Base-by-base conservation (phyloP, 345 rosid genomes). In the Populus tremula region DNA sequence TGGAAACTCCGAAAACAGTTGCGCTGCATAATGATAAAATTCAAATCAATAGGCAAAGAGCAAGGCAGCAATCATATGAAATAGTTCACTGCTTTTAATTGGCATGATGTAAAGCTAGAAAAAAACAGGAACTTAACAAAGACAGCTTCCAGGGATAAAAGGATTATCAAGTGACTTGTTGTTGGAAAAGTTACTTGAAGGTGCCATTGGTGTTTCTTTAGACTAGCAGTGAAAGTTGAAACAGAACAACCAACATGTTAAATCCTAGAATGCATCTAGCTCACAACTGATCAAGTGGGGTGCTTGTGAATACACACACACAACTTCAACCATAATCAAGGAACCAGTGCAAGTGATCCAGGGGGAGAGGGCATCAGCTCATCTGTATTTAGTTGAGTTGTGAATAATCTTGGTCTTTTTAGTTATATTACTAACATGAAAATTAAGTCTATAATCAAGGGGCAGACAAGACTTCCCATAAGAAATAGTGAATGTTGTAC, bases 1-100 rank as follows among this genome's bases (percentile, higher is more conserved):
- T 82, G n/a, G 85, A 82, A 74, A 82, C 85, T 75, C 85, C 85
- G 71, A 82, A 82, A 27, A 82, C 85, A 14, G 85, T 82, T 29
- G 85, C 20, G 38, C 85, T 82, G 56, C 85, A 82, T 38, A 8
- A 79, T 75, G 56, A 75, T 23, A 69, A 25, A 21, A 13, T 17
- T 65, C 23, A 25, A 47, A 12, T 62, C 21, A 73, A 23, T 56
- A 29, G 56, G 72, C n/a, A 43, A 54, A 56, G 41, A 17, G n/a
- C 69, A 18, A 56, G 53, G 56, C 20, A 69, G 45, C 35, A 69
- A 25, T 69, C 33, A 13, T 8, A 7, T 69, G 45, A 69, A 69
- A 39, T 25, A 25, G 31, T 39, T 41, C n/a, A 8, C 64, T 59
- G 29, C 29, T 59, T 59, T 59, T 63, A 13, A 27, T 41, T 43